Conservation (phyloP, 2,329 filamentous ascomycete species). For the Pseudocercospora crystallina region DNA sequence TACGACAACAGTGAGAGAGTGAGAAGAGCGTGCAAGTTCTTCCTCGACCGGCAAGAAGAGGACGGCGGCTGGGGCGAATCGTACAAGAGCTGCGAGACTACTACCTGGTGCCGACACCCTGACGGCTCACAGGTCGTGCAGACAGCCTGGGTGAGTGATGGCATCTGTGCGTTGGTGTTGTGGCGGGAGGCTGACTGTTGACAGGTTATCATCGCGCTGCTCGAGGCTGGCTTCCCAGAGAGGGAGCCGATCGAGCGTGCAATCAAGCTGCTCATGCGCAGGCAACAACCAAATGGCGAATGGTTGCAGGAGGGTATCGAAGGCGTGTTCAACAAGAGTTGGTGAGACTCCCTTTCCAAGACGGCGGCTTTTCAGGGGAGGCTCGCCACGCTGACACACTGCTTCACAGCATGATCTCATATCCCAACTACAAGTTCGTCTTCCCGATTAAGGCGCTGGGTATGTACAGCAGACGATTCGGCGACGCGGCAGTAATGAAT, state of each 20-base stretch:
- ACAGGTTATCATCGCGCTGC: conserved; percentile 60
- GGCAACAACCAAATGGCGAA: conserved; percentile 86
- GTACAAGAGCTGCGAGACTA: conserved; percentile 79
- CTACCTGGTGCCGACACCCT: conserved; percentile 70
- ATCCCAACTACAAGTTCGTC: conserved; percentile 97
- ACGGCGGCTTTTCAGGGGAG: background rate
- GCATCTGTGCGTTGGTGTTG: conserved; percentile 60
- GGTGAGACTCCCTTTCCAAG: conserved; percentile 50
- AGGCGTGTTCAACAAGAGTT: conserved; percentile 97
- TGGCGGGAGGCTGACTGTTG: conserved; percentile 21
- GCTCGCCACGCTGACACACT: conserved; percentile 16
- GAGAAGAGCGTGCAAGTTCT: conserved; percentile 77
- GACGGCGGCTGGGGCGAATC: conserved; percentile 98
- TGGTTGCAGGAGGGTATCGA: conserved; percentile 96
- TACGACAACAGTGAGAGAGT: conserved; percentile 72
- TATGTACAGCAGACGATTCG: conserved; percentile 75
- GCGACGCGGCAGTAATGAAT: conserved; percentile 50
- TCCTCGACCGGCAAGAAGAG: conserved; percentile 77
- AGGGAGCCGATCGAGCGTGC: conserved; percentile 70
- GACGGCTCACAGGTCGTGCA: conserved; percentile 85
- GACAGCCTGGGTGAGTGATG: conserved; percentile 77
- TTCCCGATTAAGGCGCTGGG: conserved; percentile 93
- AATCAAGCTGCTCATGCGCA: conserved; percentile 75
- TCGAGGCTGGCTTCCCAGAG: conserved; percentile 81
- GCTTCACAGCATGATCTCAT: conserved; percentile 81